phyloP scores from a whole-genome alignment of 75 land plant genomes.

The Cryptomeria japonica region DNA sequence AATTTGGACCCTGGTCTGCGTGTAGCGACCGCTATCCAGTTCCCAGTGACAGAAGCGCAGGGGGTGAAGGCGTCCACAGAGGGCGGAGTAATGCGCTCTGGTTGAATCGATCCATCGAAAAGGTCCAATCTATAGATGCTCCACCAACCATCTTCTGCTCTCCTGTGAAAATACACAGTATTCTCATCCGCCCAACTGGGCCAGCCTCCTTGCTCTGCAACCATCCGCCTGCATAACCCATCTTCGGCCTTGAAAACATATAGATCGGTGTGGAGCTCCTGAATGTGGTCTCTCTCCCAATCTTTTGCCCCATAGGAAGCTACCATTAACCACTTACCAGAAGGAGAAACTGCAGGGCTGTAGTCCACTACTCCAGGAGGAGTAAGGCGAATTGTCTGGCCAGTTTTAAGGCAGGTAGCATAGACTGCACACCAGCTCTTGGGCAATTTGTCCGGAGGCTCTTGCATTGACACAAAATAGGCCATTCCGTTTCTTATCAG shows the following conservation, averaged over 20 bases:
- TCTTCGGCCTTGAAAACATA: slow-evolving; percentile 51
- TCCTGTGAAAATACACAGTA: slow-evolving; percentile 66
- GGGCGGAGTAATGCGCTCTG: slow-evolving; percentile 66
- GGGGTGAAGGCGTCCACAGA: slow-evolving; percentile 85
- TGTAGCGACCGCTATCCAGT: slow-evolving; percentile 48
- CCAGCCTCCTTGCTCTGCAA: slow-evolving; percentile 70
- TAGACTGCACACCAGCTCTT: slow-evolving; percentile 76
- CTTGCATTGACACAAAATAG: slow-evolving; percentile 66
- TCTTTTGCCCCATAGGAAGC: slow-evolving; percentile 67
- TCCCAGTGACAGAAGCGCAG: slow-evolving; percentile 36
- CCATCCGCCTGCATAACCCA: slow-evolving; percentile 32
- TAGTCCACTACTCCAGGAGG: slow-evolving; percentile 56
- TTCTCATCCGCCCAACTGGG: slow-evolving; percentile 73
- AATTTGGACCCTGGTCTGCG: slow-evolving; percentile 23
- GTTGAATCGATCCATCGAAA: slow-evolving; percentile 6
- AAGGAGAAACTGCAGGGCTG: slow-evolving; percentile 68
- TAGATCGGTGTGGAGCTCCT: slow-evolving; percentile 64
- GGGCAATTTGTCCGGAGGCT: slow-evolving; percentile 34
- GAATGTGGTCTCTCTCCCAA: slow-evolving; percentile 65
- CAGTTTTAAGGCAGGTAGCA: slow-evolving; percentile 25
- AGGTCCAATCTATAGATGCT: slow-evolving; percentile 59
- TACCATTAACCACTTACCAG: slow-evolving; percentile 68
- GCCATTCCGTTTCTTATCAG: slow-evolving; percentile 27
- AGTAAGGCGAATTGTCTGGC: slow-evolving; percentile 40
- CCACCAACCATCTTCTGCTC: slow-evolving; percentile 85